Evolutionary conservation across 805 yeast species (phyloP).

Genomic region (Candida chauliodis): DNA sequence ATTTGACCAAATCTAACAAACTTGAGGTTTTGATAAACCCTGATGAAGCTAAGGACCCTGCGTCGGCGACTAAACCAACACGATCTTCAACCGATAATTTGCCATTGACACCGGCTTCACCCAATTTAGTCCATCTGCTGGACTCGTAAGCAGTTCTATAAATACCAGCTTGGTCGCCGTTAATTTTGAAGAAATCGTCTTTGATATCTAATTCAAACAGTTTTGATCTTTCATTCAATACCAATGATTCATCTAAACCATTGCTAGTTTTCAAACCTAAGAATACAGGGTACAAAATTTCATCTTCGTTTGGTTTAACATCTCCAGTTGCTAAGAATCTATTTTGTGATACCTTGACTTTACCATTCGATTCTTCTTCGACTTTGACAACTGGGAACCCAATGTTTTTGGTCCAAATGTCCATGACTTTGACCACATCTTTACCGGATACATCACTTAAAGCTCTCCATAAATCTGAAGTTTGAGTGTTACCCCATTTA

Average conservation of each 20-base stretch:
- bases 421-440: slow-evolving; percentile 71
- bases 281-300: slow-evolving; percentile 66
- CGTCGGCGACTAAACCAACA: slow-evolving; percentile 79
- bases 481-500: slow-evolving; percentile 72
- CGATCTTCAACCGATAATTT: slow-evolving; percentile 71
- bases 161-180: slow-evolving; percentile 71
- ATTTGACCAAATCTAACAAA: slow-evolving; percentile 54
- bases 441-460: slow-evolving; percentile 66
- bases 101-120: slow-evolving; percentile 54
- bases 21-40: slow-evolving; percentile 64
- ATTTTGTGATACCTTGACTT: slow-evolving; percentile 60
- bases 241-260: slow-evolving; percentile 60
- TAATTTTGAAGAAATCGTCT: slow-evolving; percentile 62
- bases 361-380: slow-evolving; percentile 47
- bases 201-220: slow-evolving; percentile 36
- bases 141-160: slow-evolving; percentile 70
- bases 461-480: slow-evolving; percentile 75
- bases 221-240: slow-evolving; percentile 43
- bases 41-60: slow-evolving; percentile 64
- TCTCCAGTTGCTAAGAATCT: slow-evolving; percentile 77
- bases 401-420: slow-evolving; percentile 73
- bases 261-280: slow-evolving; percentile 55
- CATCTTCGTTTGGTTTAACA: slow-evolving; percentile 71
- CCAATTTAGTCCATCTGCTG: slow-evolving; percentile 67
- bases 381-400: slow-evolving; percentile 76